phyloP scores from a whole-genome alignment of 1,284 basidiomycete species.

The Ceratobasidium papillatum region DNA sequence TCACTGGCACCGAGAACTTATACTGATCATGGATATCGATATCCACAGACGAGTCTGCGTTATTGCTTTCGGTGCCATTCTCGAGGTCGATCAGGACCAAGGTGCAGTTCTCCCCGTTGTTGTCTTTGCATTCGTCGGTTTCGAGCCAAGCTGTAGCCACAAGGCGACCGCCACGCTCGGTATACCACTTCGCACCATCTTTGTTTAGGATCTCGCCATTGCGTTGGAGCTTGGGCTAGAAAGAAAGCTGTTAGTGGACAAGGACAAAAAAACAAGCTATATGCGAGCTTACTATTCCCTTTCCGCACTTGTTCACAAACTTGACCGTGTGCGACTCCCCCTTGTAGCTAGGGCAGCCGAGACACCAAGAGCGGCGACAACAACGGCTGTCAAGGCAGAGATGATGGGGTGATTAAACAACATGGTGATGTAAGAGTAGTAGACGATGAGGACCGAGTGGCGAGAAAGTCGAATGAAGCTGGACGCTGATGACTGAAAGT shows the following conservation, averaged over 20 bases:
- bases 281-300: neutral
- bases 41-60: neutral
- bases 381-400: neutral
- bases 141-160: neutral
- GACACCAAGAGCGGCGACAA: neutral
- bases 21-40: neutral
- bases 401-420: neutral
- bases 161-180: neutral
- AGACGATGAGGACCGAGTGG: neutral
- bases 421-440: neutral
- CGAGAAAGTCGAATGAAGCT: neutral
- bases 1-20: neutral
- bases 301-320: neutral
- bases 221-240: slow-evolving; percentile 11
- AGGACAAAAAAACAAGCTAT: too few relatives aligned
- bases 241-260: neutral
- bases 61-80: slow-evolving; percentile 1
- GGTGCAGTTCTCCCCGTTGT: neutral
- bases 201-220: neutral
- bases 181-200: neutral
- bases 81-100: neutral
- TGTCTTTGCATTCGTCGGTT: neutral
- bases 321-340: neutral
- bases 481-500: neutral
- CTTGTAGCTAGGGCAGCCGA: neutral